phyloP scores from a whole-genome alignment of 257 asterid genomes.

The Solanum paucissectum region DNA sequence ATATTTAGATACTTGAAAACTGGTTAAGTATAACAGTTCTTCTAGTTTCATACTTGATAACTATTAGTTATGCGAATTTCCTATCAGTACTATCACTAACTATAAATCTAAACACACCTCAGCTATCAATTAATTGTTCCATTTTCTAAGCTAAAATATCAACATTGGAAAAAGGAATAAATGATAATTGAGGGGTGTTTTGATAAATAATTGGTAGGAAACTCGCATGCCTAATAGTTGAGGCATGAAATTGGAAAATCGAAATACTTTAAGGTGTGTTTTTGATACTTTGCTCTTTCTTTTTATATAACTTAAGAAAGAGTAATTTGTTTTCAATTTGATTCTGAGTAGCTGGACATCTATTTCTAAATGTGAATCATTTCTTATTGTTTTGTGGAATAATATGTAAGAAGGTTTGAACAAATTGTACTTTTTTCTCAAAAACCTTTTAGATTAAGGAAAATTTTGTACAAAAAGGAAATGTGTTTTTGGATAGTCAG shows the following conservation, averaged over 20 bases:
- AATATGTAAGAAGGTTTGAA: neutral
- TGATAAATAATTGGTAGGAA: neutral
- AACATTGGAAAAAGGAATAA: neutral
- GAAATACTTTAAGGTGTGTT: neutral
- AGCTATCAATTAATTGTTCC: neutral
- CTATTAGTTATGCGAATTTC: neutral
- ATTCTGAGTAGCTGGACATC: neutral
- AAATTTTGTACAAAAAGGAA: neutral
- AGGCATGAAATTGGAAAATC: neutral
- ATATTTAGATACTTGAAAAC: neutral
- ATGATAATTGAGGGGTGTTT: neutral
- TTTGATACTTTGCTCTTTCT: neutral
- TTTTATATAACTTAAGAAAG: neutral
- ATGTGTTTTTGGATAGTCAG: neutral
- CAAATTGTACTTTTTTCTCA: neutral
- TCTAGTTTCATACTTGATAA: neutral
- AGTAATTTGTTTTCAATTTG: neutral
- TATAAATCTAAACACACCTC: neutral
- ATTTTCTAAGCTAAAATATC: neutral
- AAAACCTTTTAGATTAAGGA: neutral
- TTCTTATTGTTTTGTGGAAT: neutral
- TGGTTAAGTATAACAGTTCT: neutral
- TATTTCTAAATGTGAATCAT: neutral
- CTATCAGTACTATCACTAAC: neutral
- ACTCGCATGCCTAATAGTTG: neutral